Conservation (phyloP, 2,329 filamentous ascomycete species). For the Fusarium xyrophilum region DNA sequence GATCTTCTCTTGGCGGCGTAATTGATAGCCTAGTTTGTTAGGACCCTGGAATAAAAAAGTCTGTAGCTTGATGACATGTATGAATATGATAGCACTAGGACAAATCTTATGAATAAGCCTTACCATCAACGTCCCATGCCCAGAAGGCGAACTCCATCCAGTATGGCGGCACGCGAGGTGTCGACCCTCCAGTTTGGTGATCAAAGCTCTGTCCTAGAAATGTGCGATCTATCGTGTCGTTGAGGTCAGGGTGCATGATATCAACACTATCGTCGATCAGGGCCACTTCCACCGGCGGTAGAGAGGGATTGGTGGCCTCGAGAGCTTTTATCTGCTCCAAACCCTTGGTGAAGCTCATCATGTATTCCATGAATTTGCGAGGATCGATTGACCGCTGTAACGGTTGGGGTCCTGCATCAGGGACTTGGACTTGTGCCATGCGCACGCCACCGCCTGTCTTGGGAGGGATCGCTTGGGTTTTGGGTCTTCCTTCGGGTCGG, state of each 20-base stretch:
- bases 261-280: neutral
- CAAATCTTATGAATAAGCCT: neutral
- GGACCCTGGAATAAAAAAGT: no score
- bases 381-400: neutral
- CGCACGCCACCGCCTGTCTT: neutral
- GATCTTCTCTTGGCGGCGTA: neutral
- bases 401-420: neutral
- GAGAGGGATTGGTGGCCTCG: neutral
- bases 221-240: neutral
- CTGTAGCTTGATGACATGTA: neutral
- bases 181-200: neutral
- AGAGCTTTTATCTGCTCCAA: neutral
- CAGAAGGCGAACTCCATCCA: neutral
- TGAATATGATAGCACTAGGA: neutral
- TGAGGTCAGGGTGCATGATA: neutral
- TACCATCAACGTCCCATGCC: neutral
- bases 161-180: neutral
- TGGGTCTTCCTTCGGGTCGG: neutral
- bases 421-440: neutral
- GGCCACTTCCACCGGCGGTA: neutral
- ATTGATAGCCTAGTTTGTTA: neutral
- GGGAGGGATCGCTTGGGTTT: neutral
- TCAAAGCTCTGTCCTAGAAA: neutral
- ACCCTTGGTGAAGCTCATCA: neutral
- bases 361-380: neutral